Percentiles rank a stretch among this genome's conserved stretches.
phyloP scores from a whole-genome alignment of 2,329 filamentous ascomycete genomes.

The Paramyrothecium roridum region DNA sequence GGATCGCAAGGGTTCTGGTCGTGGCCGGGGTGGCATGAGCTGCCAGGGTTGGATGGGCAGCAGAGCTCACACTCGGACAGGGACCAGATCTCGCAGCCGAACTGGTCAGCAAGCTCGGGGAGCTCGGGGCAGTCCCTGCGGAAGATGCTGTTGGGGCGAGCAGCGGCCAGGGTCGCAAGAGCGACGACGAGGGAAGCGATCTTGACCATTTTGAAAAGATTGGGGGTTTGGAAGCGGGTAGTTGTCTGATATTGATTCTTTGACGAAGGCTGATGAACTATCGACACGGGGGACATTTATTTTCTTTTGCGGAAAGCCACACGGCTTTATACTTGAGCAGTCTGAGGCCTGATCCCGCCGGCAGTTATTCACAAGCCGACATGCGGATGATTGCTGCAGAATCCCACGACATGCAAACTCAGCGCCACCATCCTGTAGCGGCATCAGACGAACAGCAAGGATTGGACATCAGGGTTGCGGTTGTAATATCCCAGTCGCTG shows the following conservation, averaged over 20 bases:
- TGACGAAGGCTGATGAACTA: background rate
- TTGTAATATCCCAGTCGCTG: background rate
- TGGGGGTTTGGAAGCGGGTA: background rate
- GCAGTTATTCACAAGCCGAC: background rate
- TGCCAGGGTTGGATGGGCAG: background rate
- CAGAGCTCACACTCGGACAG: constrained; percentile 1
- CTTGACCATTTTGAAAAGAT: background rate
- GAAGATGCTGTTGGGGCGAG: background rate
- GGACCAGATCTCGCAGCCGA: background rate
- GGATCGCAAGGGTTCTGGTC: background rate
- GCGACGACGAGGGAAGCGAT: background rate
- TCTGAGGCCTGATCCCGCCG: background rate
- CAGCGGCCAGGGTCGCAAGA: background rate
- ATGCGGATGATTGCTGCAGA: background rate
- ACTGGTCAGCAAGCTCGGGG: background rate
- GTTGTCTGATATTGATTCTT: background rate
- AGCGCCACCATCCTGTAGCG: background rate
- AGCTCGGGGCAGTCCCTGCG: background rate
- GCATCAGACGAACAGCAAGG: background rate
- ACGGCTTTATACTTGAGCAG: background rate
- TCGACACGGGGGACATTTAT: background rate
- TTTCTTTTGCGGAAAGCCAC: background rate
- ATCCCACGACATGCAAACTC: background rate
- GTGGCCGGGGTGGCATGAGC: background rate
- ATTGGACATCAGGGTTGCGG: background rate